These are phyloP conservation scores for Mycena kentingensis DNA, from an alignment of 768 basidiomycete genomes.

Conservation along the genomic window DNA sequence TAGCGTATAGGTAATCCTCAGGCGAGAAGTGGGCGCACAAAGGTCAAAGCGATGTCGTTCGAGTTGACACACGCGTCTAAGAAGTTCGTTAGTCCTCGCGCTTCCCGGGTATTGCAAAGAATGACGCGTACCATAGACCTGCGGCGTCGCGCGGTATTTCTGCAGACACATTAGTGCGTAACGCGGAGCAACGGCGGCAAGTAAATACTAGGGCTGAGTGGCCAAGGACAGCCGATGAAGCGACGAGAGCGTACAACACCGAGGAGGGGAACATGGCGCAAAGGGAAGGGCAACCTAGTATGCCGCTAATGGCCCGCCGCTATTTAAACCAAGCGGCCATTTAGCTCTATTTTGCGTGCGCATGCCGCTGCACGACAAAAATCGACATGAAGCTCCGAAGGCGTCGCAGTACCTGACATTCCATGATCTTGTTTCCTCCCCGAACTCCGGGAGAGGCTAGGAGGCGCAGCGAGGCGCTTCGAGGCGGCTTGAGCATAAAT, in stretches of 20 bases:
- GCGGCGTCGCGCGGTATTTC: slow-evolving; percentile 7
- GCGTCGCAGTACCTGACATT: background rate
- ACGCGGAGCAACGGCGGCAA: background rate
- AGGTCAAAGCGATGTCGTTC: slow-evolving; percentile 38
- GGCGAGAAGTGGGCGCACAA: slow-evolving; percentile 25
- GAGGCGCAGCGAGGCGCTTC: too few species aligned
- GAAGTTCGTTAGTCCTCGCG: slow-evolving; percentile 11
- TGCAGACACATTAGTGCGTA: background rate
- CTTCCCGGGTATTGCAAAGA: background rate
- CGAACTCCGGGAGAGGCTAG: too few species aligned
- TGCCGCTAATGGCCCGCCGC: background rate
- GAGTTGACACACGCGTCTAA: slow-evolving; percentile 35
- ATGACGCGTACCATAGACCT: slow-evolving; percentile 3
- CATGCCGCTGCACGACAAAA: background rate
- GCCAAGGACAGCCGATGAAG: background rate
- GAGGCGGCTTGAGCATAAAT: background rate
- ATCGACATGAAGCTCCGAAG: background rate
- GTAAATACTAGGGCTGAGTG: slow-evolving; percentile 1
- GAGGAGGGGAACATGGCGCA: background rate
- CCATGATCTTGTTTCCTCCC: background rate
- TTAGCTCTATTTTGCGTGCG: too few species aligned
- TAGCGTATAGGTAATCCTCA: background rate
- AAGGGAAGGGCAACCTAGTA: background rate
- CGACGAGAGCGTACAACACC: background rate
- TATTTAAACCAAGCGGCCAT: slow-evolving; percentile 4